These are phyloP conservation scores for Aureobasidium namibiae DNA, from an alignment of 2,329 filamentous ascomycete genomes.

Conservation along the genomic window DNA sequence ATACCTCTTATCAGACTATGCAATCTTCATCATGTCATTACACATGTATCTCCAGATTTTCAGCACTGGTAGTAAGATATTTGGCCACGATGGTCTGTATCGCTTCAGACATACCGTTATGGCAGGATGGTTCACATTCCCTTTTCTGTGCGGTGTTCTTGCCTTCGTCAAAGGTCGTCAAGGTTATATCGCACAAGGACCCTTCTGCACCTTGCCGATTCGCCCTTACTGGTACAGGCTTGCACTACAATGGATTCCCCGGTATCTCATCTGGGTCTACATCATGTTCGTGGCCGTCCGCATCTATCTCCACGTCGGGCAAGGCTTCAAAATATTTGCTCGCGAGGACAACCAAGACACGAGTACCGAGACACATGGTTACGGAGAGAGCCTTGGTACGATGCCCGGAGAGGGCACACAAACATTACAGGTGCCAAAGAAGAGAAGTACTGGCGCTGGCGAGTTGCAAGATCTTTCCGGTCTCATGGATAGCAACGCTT, in stretches of 20 bases:
- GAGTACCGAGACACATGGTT: not conserved
- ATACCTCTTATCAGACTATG: constrained; percentile 43
- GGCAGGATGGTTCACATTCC: constrained; percentile 47
- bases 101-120: constrained; percentile 57
- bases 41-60: constrained; percentile 69
- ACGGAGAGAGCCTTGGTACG: not conserved
- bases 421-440: not conserved
- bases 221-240: constrained; percentile 61
- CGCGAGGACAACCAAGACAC: constrained; percentile 21
- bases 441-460: not conserved
- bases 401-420: not conserved
- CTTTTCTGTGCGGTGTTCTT: constrained; percentile 51
- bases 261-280: constrained; percentile 58
- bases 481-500: not conserved
- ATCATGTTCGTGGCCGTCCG: constrained; percentile 59
- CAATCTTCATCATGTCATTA: constrained; percentile 63
- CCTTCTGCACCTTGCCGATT: constrained; percentile 62
- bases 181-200: constrained; percentile 55
- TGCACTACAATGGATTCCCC: constrained; percentile 63
- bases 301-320: constrained; percentile 61
- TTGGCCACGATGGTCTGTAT: constrained; percentile 57
- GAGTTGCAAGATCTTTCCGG: constrained; percentile 5
- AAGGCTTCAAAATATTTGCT: constrained; percentile 34
- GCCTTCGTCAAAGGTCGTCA: constrained; percentile 51
- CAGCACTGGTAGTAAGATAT: constrained; percentile 35